These are phyloP conservation scores for Sophora flavescens DNA, from an alignment of 306 rosid species.

Conservation along the genomic window DNA sequence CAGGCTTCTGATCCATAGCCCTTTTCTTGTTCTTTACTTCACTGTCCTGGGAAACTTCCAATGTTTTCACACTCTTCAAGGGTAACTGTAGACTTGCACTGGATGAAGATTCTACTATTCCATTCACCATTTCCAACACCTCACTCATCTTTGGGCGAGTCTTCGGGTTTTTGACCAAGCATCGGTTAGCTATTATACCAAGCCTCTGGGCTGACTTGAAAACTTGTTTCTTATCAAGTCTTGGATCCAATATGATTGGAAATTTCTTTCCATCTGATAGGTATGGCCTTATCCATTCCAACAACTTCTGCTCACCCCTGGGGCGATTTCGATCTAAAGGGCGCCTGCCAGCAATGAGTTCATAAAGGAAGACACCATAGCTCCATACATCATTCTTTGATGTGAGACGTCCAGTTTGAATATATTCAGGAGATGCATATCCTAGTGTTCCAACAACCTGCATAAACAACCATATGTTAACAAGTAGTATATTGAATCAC, in stretches of 20 bases:
- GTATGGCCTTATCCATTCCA: constrained; percentile 94
- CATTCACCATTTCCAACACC: constrained; percentile 82
- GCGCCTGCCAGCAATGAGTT: constrained; percentile 90
- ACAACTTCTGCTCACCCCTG: constrained; percentile 86
- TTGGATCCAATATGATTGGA: constrained; percentile 82
- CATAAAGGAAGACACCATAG: constrained; percentile 94
- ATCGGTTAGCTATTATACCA: constrained; percentile 77
- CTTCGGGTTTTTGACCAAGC: constrained; percentile 80
- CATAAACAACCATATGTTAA: constrained; percentile 47
- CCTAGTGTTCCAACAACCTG: constrained; percentile 99
- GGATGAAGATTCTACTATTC: constrained; percentile 55
- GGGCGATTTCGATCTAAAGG: constrained; percentile 92
- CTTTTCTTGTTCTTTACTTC: constrained; percentile 57
- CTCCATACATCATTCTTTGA: constrained; percentile 96
- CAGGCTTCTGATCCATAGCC: constrained; percentile 55
- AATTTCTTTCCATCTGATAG: constrained; percentile 79
- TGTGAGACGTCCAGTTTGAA: constrained; percentile 93
- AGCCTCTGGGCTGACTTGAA: constrained; percentile 76
- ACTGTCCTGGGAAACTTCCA: constrained; percentile 46
- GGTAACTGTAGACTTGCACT: constrained; percentile 57
- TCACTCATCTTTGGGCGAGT: constrained; percentile 98
- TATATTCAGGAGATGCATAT: constrained; percentile 95
- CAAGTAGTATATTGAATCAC: constrained; percentile 21
- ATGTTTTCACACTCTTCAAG: constrained; percentile 48
- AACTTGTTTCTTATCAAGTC: constrained; percentile 76